These are phyloP conservation scores for Sporormia fimetaria DNA, from an alignment of 495 filamentous ascomycete species.

Conservation along the genomic window DNA sequence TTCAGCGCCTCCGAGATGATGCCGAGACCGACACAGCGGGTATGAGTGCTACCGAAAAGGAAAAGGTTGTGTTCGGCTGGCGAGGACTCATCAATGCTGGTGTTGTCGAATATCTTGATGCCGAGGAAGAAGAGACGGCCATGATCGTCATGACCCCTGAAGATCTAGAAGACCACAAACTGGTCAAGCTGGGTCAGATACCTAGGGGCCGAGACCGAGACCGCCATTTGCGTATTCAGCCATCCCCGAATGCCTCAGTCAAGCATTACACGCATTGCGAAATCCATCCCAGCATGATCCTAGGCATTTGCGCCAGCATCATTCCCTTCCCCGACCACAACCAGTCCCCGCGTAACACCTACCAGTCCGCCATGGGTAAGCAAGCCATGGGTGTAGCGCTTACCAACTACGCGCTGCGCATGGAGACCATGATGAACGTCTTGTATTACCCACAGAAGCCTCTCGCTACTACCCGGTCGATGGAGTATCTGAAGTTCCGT, in stretches of 20 bases:
- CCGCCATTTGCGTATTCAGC: constrained; percentile 72
- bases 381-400: constrained; percentile 99
- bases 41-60: constrained; percentile 14
- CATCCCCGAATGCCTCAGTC: constrained; percentile 65
- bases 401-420: constrained; percentile 87
- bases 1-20: constrained; percentile 56
- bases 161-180: constrained; percentile 60
- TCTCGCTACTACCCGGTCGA: constrained; percentile 86
- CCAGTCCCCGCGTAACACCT: constrained; percentile 95
- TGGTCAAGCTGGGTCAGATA: constrained; percentile 50
- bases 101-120: constrained; percentile 88
- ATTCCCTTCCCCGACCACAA: constrained; percentile 99
- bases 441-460: constrained; percentile 99
- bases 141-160: constrained; percentile 99
- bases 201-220: constrained; percentile 47
- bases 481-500: constrained; percentile 97
- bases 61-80: constrained; percentile 55
- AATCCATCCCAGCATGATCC: constrained; percentile 97
- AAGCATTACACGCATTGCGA: constrained; percentile 96
- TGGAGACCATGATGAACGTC: constrained; percentile 99
- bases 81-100: constrained; percentile 67
- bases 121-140: constrained; percentile 93
- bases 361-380: constrained; percentile 99
- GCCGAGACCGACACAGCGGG: constrained; percentile 41
- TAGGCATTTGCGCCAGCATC: constrained; percentile 95